Evolutionary conservation across 2,329 filamentous ascomycete genomes (phyloP).

Genomic region (Ophiostoma piceae): DNA sequence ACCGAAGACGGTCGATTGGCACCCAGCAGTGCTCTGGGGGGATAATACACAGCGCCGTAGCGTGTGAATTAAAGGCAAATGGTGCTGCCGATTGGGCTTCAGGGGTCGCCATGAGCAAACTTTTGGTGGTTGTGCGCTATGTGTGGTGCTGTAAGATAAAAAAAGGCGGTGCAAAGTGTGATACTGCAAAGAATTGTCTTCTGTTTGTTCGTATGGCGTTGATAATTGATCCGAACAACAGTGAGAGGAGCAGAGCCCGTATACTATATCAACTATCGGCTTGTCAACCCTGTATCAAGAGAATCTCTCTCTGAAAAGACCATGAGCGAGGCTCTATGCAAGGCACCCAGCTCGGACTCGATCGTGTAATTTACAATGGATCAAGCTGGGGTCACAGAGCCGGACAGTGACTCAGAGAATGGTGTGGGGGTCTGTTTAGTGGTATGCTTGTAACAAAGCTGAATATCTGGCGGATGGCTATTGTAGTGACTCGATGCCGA

Average conservation of each 20-base stretch:
- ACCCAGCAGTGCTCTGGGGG: conserved; percentile 47
- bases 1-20: conserved; percentile 50
- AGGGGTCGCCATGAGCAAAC: background rate
- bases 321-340: background rate
- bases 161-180: background rate
- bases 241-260: background rate
- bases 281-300: background rate
- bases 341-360: background rate
- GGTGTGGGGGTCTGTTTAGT: background rate
- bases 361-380: background rate
- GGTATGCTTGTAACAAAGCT: background rate
- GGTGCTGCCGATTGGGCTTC: background rate
- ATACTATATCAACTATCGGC: background rate
- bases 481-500: background rate
- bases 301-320: background rate
- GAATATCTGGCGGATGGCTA: background rate
- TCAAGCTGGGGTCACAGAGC: background rate
- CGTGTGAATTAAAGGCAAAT: conserved; percentile 38
- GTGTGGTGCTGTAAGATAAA: background rate
- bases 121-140: background rate
- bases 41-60: conserved; percentile 58
- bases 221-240: background rate
- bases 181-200: background rate
- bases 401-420: conserved; percentile 20
- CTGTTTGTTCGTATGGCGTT: too few species aligned